Percentiles rank a stretch among this genome's conserved stretches.
Evolutionary conservation across 495 filamentous ascomycete genomes (phyloP).

Genomic region (Hypoxylon intermedium): DNA sequence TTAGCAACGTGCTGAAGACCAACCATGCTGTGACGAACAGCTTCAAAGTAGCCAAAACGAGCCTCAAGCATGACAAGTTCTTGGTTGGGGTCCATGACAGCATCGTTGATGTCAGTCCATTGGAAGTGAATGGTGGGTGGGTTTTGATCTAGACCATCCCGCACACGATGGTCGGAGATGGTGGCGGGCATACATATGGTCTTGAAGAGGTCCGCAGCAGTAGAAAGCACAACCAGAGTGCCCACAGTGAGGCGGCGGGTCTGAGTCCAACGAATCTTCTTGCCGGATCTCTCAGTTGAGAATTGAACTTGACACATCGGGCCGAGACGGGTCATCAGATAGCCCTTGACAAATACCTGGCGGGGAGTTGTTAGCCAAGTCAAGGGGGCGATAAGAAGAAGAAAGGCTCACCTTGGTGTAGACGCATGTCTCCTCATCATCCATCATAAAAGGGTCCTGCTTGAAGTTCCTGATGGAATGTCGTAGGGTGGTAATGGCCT

Average conservation of each 20-base stretch:
- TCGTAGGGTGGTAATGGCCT: slow-evolving; percentile 65
- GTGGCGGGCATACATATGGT: slow-evolving; percentile 73
- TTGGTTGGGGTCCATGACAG: slow-evolving; percentile 68
- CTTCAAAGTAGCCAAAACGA: slow-evolving; percentile 74
- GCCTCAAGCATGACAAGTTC: slow-evolving; percentile 84
- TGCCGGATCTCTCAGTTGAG: slow-evolving; percentile 68
- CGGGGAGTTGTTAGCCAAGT: slow-evolving; percentile 3
- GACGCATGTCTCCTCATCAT: slow-evolving; percentile 64
- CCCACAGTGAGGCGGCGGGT: slow-evolving; percentile 76
- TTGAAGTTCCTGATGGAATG: slow-evolving; percentile 61
- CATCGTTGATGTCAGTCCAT: slow-evolving; percentile 67
- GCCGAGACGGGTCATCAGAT: slow-evolving; percentile 68
- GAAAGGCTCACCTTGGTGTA: slow-evolving; percentile 72
- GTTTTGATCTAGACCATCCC: slow-evolving; percentile 62
- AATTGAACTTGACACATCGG: slow-evolving; percentile 74
- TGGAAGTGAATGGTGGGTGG: slow-evolving; percentile 80
- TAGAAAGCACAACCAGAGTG: slow-evolving; percentile 72
- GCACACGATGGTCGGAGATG: slow-evolving; percentile 72
- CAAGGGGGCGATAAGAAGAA: neutral
- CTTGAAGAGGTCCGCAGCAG: slow-evolving; percentile 67
- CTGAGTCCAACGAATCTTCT: slow-evolving; percentile 77
- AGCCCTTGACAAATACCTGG: slow-evolving; percentile 70
- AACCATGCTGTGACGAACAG: slow-evolving; percentile 71
- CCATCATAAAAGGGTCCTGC: slow-evolving; percentile 55
- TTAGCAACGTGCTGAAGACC: slow-evolving; percentile 74